Conservation (phyloP, 2,329 filamentous ascomycete genomes). For the Colletotrichum trifolii region DNA sequence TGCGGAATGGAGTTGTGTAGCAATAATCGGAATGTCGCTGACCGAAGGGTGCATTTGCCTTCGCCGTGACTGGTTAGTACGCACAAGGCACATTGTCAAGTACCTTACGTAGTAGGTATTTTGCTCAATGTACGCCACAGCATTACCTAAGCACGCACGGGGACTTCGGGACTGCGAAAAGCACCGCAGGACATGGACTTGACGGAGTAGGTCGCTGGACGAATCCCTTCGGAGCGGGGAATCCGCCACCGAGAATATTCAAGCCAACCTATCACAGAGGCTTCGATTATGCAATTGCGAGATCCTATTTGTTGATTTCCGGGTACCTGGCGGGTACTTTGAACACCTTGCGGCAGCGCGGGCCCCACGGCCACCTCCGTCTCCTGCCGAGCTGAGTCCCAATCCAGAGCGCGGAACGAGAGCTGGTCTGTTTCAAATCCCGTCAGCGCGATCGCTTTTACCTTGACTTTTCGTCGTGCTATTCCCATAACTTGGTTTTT, state of each 20-base stretch:
- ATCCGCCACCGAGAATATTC: conserved; percentile 22
- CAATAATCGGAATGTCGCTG: conserved; percentile 5
- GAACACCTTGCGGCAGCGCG: conserved; percentile 6
- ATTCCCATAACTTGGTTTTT: neutral
- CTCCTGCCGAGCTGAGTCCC: conserved; percentile 30
- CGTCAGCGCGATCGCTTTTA: conserved; percentile 15
- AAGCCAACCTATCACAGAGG: conserved; percentile 26
- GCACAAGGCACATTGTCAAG: no score
- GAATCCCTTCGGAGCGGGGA: conserved; percentile 16
- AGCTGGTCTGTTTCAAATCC: conserved; percentile 35
- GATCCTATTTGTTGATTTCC: conserved; percentile 17
- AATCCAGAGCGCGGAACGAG: conserved; percentile 17
- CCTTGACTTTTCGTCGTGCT: conserved; percentile 16
- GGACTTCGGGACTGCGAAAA: conserved; percentile 15
- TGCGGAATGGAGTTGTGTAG: neutral
- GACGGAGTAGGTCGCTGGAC: neutral
- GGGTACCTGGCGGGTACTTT: neutral
- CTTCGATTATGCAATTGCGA: conserved; percentile 14
- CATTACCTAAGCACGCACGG: neutral
- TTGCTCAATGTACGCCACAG: no score
- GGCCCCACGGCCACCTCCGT: conserved; percentile 32
- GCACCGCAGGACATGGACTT: neutral
- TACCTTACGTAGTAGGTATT: no score
- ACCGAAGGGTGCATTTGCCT: neutral
- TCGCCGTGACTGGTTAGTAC: neutral